Evolutionary conservation across 106 monocot species (phyloP).

Genomic region (Chionographis japonica): DNA sequence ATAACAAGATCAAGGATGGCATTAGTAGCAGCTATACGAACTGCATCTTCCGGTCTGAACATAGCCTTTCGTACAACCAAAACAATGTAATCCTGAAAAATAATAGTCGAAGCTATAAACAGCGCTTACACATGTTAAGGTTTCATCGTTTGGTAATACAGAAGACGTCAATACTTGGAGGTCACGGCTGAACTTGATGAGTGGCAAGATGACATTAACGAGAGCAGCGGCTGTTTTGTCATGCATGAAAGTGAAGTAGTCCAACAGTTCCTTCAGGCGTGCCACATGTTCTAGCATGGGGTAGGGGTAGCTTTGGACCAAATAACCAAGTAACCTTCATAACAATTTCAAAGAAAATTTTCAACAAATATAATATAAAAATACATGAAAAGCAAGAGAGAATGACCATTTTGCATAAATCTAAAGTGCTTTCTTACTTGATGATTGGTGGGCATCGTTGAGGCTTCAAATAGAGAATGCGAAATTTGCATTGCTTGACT

Average conservation of each 20-base stretch:
- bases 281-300: constrained; percentile 69
- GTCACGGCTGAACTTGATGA: constrained; percentile 67
- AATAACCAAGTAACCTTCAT: constrained; percentile 59
- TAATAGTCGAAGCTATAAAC: not conserved
- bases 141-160: not conserved
- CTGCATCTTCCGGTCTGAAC: constrained; percentile 75
- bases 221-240: constrained; percentile 50
- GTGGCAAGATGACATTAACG: constrained; percentile 53
- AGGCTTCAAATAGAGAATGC: constrained; percentile 77
- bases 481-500: constrained; percentile 78
- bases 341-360: constrained; percentile 3
- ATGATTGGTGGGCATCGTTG: constrained; percentile 51
- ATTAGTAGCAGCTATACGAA: constrained; percentile 67
- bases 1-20: constrained; percentile 65
- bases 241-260: constrained; percentile 87
- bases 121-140: not conserved
- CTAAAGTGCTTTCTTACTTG: constrained; percentile 35
- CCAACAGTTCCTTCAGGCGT: constrained; percentile 83
- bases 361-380: constrained; percentile 1
- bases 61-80: constrained; percentile 85
- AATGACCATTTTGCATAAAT: not conserved
- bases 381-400: not conserved
- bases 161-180: constrained; percentile 49
- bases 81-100: constrained; percentile 74
- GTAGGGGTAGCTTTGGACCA: constrained; percentile 58